phyloP scores from a whole-genome alignment of 2,329 filamentous ascomycete species.

The Fonsecaea pedrosoi region DNA sequence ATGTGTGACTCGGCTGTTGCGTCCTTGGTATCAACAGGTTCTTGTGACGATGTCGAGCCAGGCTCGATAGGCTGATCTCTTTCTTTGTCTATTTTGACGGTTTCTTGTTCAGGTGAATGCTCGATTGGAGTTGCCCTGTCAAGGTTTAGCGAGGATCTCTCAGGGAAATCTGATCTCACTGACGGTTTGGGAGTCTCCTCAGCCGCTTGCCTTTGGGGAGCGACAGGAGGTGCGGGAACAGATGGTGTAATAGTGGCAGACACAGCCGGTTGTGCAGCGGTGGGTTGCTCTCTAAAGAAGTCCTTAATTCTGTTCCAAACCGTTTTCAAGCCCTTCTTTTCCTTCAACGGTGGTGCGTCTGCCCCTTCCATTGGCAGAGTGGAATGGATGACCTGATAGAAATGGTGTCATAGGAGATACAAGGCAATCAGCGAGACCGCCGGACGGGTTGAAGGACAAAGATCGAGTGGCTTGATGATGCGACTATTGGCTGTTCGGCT shows the following conservation, averaged over 20 bases:
- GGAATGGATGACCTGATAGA: constrained; percentile 18
- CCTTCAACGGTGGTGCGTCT: constrained; percentile 27
- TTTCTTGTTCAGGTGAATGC: constrained; percentile 23
- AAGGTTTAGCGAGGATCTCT: constrained; percentile 4
- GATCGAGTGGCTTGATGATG: constrained; percentile 19
- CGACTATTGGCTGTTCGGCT: constrained; percentile 30
- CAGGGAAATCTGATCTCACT: constrained; percentile 1
- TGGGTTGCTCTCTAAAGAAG: constrained; percentile 26
- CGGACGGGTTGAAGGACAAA: constrained; percentile 8
- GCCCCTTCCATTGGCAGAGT: constrained; percentile 24
- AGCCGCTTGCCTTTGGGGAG: constrained; percentile 1
- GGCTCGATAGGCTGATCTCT: background rate
- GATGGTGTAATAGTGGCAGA: constrained; percentile 14
- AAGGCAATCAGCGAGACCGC: constrained; percentile 20
- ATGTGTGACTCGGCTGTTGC: constrained; percentile 35
- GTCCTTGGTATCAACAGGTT: constrained; percentile 6
- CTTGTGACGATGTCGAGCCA: background rate
- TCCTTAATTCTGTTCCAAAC: constrained; percentile 35
- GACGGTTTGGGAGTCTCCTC: constrained; percentile 3
- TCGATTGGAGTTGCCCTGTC: constrained; percentile 4
- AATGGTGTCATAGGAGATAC: constrained; percentile 22
- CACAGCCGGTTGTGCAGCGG: constrained; percentile 5
- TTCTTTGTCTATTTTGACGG: constrained; percentile 26
- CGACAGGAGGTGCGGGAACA: constrained; percentile 5
- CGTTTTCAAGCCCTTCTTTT: constrained; percentile 37